Conservation (phyloP, 1,284 basidiomycete genomes). For the Pterulicium gracile region DNA sequence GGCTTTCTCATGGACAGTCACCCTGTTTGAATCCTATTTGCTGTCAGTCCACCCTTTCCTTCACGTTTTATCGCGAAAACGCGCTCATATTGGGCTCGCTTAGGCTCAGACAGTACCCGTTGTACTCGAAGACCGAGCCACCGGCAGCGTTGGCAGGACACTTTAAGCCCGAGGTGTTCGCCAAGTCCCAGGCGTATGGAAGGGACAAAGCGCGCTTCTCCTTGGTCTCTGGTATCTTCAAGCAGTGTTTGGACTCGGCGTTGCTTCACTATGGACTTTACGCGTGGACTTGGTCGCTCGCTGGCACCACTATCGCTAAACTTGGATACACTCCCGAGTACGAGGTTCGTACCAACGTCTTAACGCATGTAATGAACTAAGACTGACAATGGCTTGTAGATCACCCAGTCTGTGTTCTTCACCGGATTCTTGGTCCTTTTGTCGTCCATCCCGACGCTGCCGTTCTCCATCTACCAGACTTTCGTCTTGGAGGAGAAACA, state of each 20-base stretch:
- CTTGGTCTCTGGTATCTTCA: slow-evolving; percentile 63
- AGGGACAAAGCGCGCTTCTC: slow-evolving; percentile 86
- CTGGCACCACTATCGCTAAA: slow-evolving; percentile 38
- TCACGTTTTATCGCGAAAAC: too few species aligned
- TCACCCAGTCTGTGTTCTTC: slow-evolving; percentile 78
- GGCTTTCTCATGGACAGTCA: slow-evolving; percentile 68
- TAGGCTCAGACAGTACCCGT: slow-evolving; percentile 75
- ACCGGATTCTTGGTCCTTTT: slow-evolving; percentile 56
- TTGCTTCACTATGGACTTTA: slow-evolving; percentile 73
- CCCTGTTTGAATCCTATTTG: slow-evolving; percentile 76
- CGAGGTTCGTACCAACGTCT: slow-evolving; percentile 42
- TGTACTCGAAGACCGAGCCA: slow-evolving; percentile 72
- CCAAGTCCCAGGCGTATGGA: slow-evolving; percentile 88
- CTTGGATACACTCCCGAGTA: slow-evolving; percentile 58
- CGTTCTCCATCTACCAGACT: slow-evolving; percentile 75
- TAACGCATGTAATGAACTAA: too few species aligned
- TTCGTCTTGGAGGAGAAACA: slow-evolving; percentile 94
- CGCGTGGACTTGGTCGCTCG: slow-evolving; percentile 65
- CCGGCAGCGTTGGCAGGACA: slow-evolving; percentile 67
- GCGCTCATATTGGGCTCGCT: too few species aligned
- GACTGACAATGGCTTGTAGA: slow-evolving; percentile 27
- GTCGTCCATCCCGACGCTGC: slow-evolving; percentile 61
- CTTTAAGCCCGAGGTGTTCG: slow-evolving; percentile 66
- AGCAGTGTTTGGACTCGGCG: slow-evolving; percentile 60
- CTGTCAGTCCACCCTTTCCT: slow-evolving; percentile 36